Evolutionary conservation across 805 yeast species (phyloP), one percentile per base, ranked within the genome.

Genomic region (Candida nemodendra): DNA sequence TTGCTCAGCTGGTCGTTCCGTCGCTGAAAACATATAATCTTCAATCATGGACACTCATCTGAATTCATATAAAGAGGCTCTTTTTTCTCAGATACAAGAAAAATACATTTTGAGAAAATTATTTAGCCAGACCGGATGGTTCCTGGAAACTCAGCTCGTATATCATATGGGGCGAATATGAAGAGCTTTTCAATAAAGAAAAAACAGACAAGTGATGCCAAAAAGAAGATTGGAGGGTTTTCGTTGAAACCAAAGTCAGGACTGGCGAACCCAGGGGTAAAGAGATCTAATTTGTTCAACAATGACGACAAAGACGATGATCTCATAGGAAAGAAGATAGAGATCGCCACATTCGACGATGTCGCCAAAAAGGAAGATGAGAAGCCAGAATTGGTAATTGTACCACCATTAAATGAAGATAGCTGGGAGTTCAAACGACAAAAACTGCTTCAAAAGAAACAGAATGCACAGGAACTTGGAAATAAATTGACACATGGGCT

Each of bases 151-250:
- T n/a, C n/a, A n/a, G n/a, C n/a, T n/a, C n/a, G n/a, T n/a, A n/a
- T n/a, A n/a, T n/a, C n/a, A n/a, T n/a, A n/a, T 21, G 11, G 9
- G 11, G 13, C 12, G 14, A 8, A 6, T 14, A 64, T 63, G 69
- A 65, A 60, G 39, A 64, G 65, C 19, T 67, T 69, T 50, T 62
- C 71, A 0, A 38, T 68, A 33, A 67, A 67, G 51, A 60, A 59
- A 34, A 53, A 54, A 11, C 51, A 40, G 2, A 26, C 19, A 12
- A 30, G 28, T 3, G 44, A 21, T 5, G 18, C 42, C 3, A 30
- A 42, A 32, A 53, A 53, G 34, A 43, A 54, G 19, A 38, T 60
- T 14, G 56, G 54, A 13, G 66, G 64, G 8, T 65, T 66, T 32
- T 56, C 66, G 0, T 27, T 66, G 32, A 63, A 58, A 46, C n/a